Evolutionary conservation across 2,329 filamentous ascomycete species (phyloP).

Genomic region (Pezicula rhizophila): DNA sequence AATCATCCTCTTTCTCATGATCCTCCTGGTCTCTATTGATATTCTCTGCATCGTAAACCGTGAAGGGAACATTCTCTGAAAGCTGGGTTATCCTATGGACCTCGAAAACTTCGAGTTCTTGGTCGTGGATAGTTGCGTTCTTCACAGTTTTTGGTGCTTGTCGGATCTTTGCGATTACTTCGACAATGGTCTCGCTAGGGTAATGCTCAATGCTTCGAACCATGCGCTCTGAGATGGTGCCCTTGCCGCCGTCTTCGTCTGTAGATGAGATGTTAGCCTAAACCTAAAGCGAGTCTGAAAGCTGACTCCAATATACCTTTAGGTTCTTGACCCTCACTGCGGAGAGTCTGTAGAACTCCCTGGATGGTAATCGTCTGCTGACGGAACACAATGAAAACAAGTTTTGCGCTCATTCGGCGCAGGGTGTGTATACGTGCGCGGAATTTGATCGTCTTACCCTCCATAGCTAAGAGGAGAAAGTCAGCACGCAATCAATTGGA

Average conservation of each 20-base stretch:
- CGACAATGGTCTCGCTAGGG: slow-evolving; percentile 70
- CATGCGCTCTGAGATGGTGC: slow-evolving; percentile 64
- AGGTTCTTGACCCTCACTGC: slow-evolving; percentile 11
- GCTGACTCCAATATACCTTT: slow-evolving; percentile 11
- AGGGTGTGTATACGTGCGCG: slow-evolving; percentile 72
- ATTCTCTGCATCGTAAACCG: slow-evolving; percentile 64
- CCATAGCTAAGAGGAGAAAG: slow-evolving; percentile 12
- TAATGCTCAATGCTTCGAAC: slow-evolving; percentile 84
- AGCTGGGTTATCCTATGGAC: slow-evolving; percentile 57
- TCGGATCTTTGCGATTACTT: slow-evolving; percentile 69
- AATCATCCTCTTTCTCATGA: slow-evolving; percentile 41
- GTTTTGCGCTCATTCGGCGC: slow-evolving; percentile 71
- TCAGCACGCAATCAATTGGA: slow-evolving; percentile 1
- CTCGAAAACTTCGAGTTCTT: slow-evolving; percentile 68
- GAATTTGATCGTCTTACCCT: slow-evolving; percentile 38
- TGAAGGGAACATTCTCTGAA: slow-evolving; percentile 60
- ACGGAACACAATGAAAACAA: slow-evolving; percentile 81
- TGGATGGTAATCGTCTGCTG: slow-evolving; percentile 81
- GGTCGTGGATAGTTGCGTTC: slow-evolving; percentile 66
- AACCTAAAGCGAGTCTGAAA: not conserved
- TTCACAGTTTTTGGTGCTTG: slow-evolving; percentile 68
- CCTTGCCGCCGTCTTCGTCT: slow-evolving; percentile 28
- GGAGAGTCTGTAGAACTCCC: slow-evolving; percentile 55
- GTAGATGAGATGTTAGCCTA: slow-evolving; percentile 3
- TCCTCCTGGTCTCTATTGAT: slow-evolving; percentile 48